Evolutionary conservation across 2,329 filamentous ascomycete species (phyloP).

Genomic region (Penicillium sp.): DNA sequence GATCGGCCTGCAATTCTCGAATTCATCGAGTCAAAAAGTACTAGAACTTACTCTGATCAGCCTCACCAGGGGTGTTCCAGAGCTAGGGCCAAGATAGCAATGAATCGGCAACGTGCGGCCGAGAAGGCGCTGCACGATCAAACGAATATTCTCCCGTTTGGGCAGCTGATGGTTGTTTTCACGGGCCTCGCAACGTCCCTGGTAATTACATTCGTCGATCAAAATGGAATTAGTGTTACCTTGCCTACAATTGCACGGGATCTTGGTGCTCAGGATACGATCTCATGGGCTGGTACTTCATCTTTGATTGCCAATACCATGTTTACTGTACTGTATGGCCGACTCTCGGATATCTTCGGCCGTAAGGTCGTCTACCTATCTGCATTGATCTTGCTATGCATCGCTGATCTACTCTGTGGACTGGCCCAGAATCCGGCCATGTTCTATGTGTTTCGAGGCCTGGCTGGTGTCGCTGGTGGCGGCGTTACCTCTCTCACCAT

Average conservation of each 20-base stretch:
- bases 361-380: conserved; percentile 62
- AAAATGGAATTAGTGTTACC: conserved; percentile 60
- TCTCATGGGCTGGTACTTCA: conserved; percentile 73
- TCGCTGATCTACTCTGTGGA: conserved; percentile 64
- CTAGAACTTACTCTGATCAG: background rate
- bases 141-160: conserved; percentile 59
- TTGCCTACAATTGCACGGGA: conserved; percentile 58
- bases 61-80: background rate
- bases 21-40: background rate
- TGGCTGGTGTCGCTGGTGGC: conserved; percentile 65
- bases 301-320: conserved; percentile 69
- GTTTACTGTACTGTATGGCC: conserved; percentile 67
- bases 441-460: conserved; percentile 64
- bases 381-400: conserved; percentile 56
- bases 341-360: conserved; percentile 64
- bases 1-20: background rate
- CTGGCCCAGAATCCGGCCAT: conserved; percentile 59
- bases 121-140: conserved; percentile 58
- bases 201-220: conserved; percentile 61
- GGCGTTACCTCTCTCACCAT: conserved; percentile 63
- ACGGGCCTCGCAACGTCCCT: conserved; percentile 56
- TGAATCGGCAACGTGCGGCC: conserved; percentile 43
- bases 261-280: conserved; percentile 49
- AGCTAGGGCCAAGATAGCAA: conserved; percentile 10
- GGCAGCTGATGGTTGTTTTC: conserved; percentile 54